Conservation (phyloP, 148 eudicot species). For the Vaccinium macrocarpon region DNA sequence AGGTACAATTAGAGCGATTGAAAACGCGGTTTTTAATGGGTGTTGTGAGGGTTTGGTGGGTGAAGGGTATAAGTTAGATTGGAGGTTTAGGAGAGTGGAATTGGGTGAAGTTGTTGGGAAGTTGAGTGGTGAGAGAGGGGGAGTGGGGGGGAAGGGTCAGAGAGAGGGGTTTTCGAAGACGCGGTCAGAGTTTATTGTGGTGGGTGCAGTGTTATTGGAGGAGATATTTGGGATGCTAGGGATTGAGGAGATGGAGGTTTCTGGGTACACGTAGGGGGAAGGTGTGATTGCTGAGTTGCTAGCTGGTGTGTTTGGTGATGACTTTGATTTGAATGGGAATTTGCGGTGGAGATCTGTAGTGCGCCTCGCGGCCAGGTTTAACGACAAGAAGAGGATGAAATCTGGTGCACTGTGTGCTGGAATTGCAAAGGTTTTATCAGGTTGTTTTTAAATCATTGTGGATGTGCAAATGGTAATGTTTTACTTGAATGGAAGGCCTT, state of each 20-base stretch:
- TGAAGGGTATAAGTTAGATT: conserved; percentile 34
- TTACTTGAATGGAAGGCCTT: not conserved
- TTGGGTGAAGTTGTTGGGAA: conserved; percentile 48
- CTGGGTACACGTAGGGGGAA: conserved; percentile 67
- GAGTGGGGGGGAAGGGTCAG: conserved; percentile 22
- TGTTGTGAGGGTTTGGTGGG: conserved; percentile 35
- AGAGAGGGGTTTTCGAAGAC: conserved; percentile 48
- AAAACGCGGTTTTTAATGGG: conserved; percentile 47
- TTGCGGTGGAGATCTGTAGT: conserved; percentile 60
- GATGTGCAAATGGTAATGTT: not conserved
- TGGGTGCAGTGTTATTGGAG: conserved; percentile 58
- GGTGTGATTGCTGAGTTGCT: conserved; percentile 62
- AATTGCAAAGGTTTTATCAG: conserved; percentile 48
- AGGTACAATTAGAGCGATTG: conserved; percentile 63
- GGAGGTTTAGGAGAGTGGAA: conserved; percentile 51
- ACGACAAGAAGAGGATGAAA: conserved; percentile 62
- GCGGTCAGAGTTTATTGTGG: conserved; percentile 60
- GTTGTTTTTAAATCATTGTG: not conserved
- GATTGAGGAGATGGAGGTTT: conserved; percentile 56
- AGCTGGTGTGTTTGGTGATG: conserved; percentile 29
- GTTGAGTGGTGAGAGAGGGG: conserved; percentile 34
- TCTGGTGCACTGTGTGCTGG: conserved; percentile 35
- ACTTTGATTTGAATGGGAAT: conserved; percentile 45
- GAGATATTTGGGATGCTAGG: conserved; percentile 57
- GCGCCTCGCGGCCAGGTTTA: conserved; percentile 58